Percentiles rank a stretch among this genome's conserved stretches.
Evolutionary conservation across 108 stramenopile species (phyloP).

Genomic region (Parmales sp.): DNA sequence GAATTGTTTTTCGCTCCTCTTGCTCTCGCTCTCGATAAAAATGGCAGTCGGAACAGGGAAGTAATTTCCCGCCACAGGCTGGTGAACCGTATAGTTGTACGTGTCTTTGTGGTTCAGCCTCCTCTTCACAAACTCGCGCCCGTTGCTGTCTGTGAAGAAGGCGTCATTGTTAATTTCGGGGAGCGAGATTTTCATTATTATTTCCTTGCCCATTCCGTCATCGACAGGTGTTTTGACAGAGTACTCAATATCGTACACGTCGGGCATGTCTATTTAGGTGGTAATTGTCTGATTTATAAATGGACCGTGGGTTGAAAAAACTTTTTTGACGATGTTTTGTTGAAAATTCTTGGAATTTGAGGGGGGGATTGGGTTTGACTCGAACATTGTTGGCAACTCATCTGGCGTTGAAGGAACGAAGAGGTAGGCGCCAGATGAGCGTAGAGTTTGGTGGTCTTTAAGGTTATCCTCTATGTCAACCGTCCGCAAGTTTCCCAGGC

Average conservation of each 20-base stretch:
- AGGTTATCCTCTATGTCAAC: no score
- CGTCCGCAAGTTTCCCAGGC: no score
- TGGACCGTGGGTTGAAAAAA: conserved; percentile 54
- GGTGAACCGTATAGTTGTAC: conserved; percentile 53
- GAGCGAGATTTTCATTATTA: conserved; percentile 54
- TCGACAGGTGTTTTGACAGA: conserved; percentile 79
- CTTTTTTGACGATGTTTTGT: conserved; percentile 51
- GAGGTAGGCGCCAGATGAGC: conserved; percentile 94
- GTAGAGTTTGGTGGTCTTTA: no score
- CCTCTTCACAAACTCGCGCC: conserved; percentile 77
- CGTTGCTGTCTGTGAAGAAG: conserved; percentile 93
- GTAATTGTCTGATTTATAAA: conserved; percentile 78
- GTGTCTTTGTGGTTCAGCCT: conserved; percentile 49
- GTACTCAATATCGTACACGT: conserved; percentile 76
- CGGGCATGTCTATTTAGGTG: conserved; percentile 40
- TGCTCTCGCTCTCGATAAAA: conserved; percentile 68
- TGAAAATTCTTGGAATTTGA: conserved; percentile 12
- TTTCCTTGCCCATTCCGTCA: conserved; percentile 67
- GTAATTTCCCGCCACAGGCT: conserved; percentile 89
- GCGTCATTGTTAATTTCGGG: conserved; percentile 43
- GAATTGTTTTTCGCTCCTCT: no score
- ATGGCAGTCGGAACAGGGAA: conserved; percentile 89
- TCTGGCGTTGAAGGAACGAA: conserved; percentile 64
- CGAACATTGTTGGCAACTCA: background rate
- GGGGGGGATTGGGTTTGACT: background rate